Percentiles rank a stretch among this genome's conserved stretches.
Evolutionary conservation across 2,329 filamentous ascomycete species (phyloP).

Genomic region (Drechmeria coniospora): DNA sequence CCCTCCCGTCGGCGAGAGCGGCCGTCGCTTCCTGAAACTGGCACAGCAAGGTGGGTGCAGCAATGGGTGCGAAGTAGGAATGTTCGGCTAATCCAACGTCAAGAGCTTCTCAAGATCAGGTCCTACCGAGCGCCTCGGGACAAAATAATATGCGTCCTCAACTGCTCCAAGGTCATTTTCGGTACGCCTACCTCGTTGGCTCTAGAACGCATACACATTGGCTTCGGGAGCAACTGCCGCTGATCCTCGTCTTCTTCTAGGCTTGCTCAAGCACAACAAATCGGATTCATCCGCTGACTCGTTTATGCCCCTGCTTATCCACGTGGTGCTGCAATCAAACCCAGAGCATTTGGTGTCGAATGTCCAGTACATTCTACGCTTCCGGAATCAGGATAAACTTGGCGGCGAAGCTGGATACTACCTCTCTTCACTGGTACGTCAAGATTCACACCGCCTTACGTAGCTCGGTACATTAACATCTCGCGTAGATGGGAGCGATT

Average conservation of each 20-base stretch:
- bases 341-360: constrained; percentile 94
- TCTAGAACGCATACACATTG: too few species aligned
- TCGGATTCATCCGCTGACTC: constrained; percentile 91
- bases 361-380: constrained; percentile 92
- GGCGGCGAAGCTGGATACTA: constrained; percentile 98
- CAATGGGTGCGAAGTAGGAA: not conserved
- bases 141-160: constrained; percentile 95
- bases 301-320: constrained; percentile 89
- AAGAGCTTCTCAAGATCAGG: constrained; percentile 89
- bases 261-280: constrained; percentile 79
- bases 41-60: constrained; percentile 62
- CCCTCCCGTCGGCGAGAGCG: constrained; percentile 66
- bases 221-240: too few species aligned
- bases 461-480: constrained; percentile 1
- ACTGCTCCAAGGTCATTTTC: constrained; percentile 99
- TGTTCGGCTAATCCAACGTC: constrained; percentile 8
- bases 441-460: not conserved
- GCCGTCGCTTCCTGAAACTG: constrained; percentile 71
- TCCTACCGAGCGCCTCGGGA: constrained; percentile 93
- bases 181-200: constrained; percentile 33
- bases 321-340: constrained; percentile 86
- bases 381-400: constrained; percentile 93
- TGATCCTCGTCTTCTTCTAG: too few species aligned
- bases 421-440: constrained; percentile 64
- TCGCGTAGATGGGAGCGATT: constrained; percentile 64